Base-by-base conservation (phyloP, 176 grass and related monocot genomes). In the Lolium perenne region DNA sequence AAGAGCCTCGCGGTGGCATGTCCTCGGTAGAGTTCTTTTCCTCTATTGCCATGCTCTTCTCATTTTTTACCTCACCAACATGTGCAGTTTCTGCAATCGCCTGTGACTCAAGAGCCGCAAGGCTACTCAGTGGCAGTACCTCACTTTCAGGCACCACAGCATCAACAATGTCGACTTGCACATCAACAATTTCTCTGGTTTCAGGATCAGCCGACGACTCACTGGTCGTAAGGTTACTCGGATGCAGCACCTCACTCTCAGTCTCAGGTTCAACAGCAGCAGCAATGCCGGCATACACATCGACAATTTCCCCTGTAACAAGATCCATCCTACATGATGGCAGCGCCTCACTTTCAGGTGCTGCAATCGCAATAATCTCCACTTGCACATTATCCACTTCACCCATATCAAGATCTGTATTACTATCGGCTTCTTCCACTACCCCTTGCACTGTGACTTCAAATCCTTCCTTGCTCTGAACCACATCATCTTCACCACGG, bases 291-390 rank as follows among this genome's bases (percentile, higher is more conserved):
- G 55, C 23, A 58, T 77, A 21, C 21, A 69, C 72, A 59, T 8
- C 71, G 56, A 1, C 11, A 47, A 23, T 3, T 73, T 73, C 70
- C 20, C 63, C 63, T 56, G 54, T 20, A 56, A 56, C n/a, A 61
- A 61, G 58, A 61, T 58, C 21, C 51, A 35, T 35, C 32, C 32
- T 38, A 67, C 63, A 38, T 22, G 32, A 12, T 35, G 29, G 64
- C 64, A 67, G 64, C 5, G 17, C 6, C 64, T 67, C 29, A 32
- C 29, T 51, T 49, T 88, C 80, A 25, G 73, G 62, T 43, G n/a
- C 3, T 6, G 51, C 22, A 60, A 13, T 38, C 25, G 86, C 40
- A 25, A 3, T 61, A 16, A 17, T 76, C 22, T 16, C 80, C 5
- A 78, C 10, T 72, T 71, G 10, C 14, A 63, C 65, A 45, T 10